Evolutionary conservation across 176 grass and related monocot species (phyloP).

Genomic region (Hyparrhenia diplandra): DNA sequence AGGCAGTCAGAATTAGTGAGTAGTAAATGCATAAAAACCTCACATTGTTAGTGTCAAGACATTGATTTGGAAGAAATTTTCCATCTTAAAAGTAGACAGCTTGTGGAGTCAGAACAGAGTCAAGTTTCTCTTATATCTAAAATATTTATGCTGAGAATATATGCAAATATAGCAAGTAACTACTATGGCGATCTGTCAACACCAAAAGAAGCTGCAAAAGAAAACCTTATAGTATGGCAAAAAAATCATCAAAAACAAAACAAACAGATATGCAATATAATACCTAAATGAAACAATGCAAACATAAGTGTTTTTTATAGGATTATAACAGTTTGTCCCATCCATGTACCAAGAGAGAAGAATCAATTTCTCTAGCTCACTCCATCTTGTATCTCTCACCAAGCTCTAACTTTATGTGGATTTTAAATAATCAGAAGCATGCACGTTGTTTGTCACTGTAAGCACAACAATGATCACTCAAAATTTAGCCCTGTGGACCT

Average conservation of each 20-base stretch:
- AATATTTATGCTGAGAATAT: conserved; percentile 6
- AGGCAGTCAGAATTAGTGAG: conserved; percentile 72
- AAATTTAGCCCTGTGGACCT: too few species aligned
- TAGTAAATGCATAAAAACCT: conserved; percentile 48
- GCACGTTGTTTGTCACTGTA: too few species aligned
- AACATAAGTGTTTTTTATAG: neutral
- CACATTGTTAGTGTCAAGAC: conserved; percentile 43
- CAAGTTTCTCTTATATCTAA: neutral
- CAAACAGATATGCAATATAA: neutral
- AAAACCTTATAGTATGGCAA: neutral
- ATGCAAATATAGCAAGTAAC: conserved; percentile 9
- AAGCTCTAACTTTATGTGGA: neutral
- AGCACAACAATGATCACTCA: too few species aligned
- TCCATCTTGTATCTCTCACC: neutral
- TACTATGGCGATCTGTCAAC: neutral
- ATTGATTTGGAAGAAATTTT: conserved; percentile 5
- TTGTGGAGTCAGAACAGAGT: conserved; percentile 18
- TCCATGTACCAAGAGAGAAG: neutral
- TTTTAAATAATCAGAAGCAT: neutral
- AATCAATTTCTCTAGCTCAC: neutral
- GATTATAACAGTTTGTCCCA: neutral
- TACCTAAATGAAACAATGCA: neutral
- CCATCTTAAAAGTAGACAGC: neutral
- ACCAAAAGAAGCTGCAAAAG: neutral
- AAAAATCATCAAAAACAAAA: neutral